Base-by-base conservation (phyloP, 2,329 filamentous ascomycete species). In the Keithomyces neogunnii region DNA sequence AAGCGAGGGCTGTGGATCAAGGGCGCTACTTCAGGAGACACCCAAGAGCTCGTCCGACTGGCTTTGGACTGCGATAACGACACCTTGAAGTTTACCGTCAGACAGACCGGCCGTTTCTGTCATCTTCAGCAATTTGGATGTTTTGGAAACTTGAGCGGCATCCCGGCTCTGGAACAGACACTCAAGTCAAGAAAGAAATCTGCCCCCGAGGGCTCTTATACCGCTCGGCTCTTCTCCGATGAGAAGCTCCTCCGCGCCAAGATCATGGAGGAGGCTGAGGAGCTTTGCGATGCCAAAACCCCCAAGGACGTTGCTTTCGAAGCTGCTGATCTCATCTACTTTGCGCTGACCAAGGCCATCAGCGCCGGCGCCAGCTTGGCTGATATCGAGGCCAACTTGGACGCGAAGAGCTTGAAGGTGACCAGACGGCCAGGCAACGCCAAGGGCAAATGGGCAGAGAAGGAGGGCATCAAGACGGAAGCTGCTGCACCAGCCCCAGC, bases 1-100 rank as follows among this genome's bases (percentile, higher is more conserved):
- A 97, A 96, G 75, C 82, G 93, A 44, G 93, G 93, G 0, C 71
- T 99, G 31, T 99, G 93, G 93, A 86, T 95, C 69, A 99, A 99
- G 73, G 93, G 93, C 5, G 88, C 91, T 49, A 93, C 87, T 7
- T 97, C 92, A 50, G 93, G 93, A 11, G 91, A 97, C 66, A 89
- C 88, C 10, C 93, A 99, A 68, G 85, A 96, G 67, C 76, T 99
- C 48, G 76, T 97, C 28, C 84, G 84, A 52, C 80, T 99, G 57
- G 86, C 86, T 1, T 75, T 95, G 50, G 93, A 99, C 69, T 99
- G 93, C 68, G 93, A 99, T 68, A 86, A 86, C 57, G 93, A 99
- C 68, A 95, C 91, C 53, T 71, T 99, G 60, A 86, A 88, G 58
- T 97, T 96, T 66, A 80, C 89, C 11, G 92, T 97, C 43, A 85